Evolutionary conservation across 441 rosid genomes (phyloP).

Genomic region (Pelargonium fulgidum): DNA sequence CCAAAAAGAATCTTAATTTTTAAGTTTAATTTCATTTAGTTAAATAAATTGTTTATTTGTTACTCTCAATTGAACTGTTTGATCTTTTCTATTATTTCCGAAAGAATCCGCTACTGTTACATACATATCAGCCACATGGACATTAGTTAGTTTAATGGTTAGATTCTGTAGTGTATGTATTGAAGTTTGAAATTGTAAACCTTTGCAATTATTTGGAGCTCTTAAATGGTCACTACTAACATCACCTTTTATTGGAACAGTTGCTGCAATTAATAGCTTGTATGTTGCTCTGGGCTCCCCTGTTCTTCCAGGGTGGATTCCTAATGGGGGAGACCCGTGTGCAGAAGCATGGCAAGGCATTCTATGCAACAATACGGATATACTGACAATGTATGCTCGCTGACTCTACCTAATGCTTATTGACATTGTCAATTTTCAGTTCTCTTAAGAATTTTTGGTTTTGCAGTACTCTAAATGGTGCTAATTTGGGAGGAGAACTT

Average conservation of each 20-base stretch:
- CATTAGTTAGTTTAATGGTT: not conserved
- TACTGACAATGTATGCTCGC: conserved; percentile 52
- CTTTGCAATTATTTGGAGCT: not conserved
- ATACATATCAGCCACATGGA: no score
- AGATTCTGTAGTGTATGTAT: not conserved
- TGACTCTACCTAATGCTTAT: not conserved
- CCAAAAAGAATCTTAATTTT: not conserved
- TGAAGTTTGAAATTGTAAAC: not conserved
- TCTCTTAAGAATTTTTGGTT: conserved; percentile 8
- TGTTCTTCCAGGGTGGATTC: conserved; percentile 82
- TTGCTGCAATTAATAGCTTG: conserved; percentile 74
- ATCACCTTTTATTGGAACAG: conserved; percentile 47
- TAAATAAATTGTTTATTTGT: not conserved
- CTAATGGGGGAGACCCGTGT: conserved; percentile 92
- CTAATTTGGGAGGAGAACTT: conserved; percentile 86
- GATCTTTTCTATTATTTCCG: not conserved
- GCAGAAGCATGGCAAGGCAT: conserved; percentile 92
- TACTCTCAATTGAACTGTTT: not conserved
- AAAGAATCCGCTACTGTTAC: not conserved
- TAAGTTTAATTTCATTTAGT: not conserved
- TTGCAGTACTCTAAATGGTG: conserved; percentile 69
- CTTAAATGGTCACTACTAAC: conserved; percentile 28
- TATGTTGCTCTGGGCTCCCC: conserved; percentile 68
- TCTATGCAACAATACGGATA: conserved; percentile 53
- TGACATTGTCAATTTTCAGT: not conserved